phyloP scores from a whole-genome alignment of 768 basidiomycete genomes.

The Coprinopsis sp. region DNA sequence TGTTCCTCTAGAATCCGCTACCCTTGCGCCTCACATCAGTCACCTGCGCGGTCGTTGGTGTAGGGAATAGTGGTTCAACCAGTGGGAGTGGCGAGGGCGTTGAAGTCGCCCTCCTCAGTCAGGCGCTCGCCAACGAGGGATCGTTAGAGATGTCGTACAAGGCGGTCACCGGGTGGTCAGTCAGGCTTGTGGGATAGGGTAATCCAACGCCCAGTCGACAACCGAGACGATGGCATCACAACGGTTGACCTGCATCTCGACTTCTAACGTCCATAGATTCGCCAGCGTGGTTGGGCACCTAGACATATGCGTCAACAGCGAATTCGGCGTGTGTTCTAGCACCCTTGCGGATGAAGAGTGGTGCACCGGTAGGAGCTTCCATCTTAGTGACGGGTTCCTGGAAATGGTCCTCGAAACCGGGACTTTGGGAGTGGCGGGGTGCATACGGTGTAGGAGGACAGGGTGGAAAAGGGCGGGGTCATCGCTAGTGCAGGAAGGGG shows the following conservation, averaged over 20 bases:
- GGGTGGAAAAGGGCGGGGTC: conserved; percentile 41
- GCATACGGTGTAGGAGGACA: conserved; percentile 76
- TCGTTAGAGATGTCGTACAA: conserved; percentile 71
- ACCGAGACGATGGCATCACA: conserved; percentile 89
- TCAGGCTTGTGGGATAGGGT: conserved; percentile 46
- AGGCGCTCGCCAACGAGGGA: conserved; percentile 63
- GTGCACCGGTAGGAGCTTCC: conserved; percentile 30
- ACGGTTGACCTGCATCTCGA: conserved; percentile 94
- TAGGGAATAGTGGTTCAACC: conserved; percentile 91
- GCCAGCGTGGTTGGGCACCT: conserved; percentile 65
- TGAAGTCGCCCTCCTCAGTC: conserved; percentile 61
- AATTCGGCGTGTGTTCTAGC: conserved; percentile 33
- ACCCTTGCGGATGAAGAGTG: conserved; percentile 42
- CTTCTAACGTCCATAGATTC: conserved; percentile 83
- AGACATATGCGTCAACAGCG: conserved; percentile 62
- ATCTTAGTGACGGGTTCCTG: conserved; percentile 50
- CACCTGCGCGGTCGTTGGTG: conserved; percentile 57
- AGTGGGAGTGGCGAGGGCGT: conserved; percentile 73
- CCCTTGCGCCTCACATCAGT: conserved; percentile 18
- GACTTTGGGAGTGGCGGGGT: conserved; percentile 58
- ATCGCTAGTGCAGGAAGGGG: conserved; percentile 30
- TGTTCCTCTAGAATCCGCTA: conserved; percentile 50
- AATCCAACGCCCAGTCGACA: conserved; percentile 94
- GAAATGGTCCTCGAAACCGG: conserved; percentile 49
- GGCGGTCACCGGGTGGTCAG: conserved; percentile 28